Evolutionary conservation across 768 basidiomycete species (phyloP).

Genomic region (Cystobasidiopsis lactophilus): DNA sequence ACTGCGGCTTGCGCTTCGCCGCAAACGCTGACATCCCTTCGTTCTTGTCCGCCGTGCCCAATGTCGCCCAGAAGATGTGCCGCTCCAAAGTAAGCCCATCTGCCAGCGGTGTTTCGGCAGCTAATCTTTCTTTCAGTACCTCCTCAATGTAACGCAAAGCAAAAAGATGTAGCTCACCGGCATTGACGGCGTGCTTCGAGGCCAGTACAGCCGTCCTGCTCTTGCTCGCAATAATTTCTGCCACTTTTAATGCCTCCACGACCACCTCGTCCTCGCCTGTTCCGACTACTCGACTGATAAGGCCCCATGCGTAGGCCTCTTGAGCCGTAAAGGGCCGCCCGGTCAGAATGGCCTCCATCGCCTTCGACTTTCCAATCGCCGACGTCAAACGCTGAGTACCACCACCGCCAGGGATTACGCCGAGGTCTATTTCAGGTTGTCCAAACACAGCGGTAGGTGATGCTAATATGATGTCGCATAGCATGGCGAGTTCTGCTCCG

Average conservation of each 20-base stretch:
- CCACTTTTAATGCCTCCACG: constrained; percentile 64
- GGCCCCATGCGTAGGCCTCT: constrained; percentile 69
- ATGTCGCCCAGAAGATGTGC: constrained; percentile 55
- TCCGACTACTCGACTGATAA: constrained; percentile 57
- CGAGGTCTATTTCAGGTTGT: constrained; percentile 89
- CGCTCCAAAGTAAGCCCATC: constrained; percentile 76
- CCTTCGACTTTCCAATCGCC: constrained; percentile 68
- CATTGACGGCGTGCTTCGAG: constrained; percentile 80
- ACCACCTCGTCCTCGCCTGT: constrained; percentile 60
- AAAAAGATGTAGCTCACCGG: too few species aligned
- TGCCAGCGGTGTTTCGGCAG: constrained; percentile 49
- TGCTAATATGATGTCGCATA: constrained; percentile 71
- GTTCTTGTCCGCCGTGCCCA: constrained; percentile 21
- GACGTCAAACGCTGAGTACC: constrained; percentile 76
- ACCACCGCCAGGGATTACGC: constrained; percentile 82
- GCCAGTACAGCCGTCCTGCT: constrained; percentile 63
- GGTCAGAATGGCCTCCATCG: constrained; percentile 86
- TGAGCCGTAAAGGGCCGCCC: constrained; percentile 57
- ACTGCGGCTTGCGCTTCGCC: constrained; percentile 74
- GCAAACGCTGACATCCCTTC: constrained; percentile 76
- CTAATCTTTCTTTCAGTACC: too few species aligned
- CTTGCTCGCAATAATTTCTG: constrained; percentile 54
- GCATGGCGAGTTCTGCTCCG: constrained; percentile 85
- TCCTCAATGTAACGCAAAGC: too few species aligned
- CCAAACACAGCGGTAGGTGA: constrained; percentile 79